phyloP scores from a whole-genome alignment of 768 basidiomycete species.

The Coprinopsis marcescibilis region DNA sequence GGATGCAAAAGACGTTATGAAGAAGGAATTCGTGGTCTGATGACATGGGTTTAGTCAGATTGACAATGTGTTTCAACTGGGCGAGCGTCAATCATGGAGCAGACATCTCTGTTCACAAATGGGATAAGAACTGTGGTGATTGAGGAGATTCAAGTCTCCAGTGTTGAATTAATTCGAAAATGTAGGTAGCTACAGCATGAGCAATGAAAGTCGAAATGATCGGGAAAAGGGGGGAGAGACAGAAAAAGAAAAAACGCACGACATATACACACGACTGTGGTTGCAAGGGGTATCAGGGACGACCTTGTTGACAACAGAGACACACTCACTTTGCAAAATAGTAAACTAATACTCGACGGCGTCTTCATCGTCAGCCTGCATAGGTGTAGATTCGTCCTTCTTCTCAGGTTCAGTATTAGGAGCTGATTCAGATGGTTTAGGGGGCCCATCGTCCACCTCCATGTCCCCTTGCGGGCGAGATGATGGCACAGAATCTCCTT shows the following conservation, averaged over 20 bases:
- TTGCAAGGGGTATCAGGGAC: not conserved
- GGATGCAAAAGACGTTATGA: no score
- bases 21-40: no score
- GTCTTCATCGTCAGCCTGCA: conserved; percentile 72
- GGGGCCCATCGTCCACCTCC: conserved; percentile 34
- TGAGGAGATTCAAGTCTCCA: not conserved
- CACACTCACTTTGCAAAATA: conserved; percentile 11
- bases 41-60: no score
- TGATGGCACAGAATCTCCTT: no score
- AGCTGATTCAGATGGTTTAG: conserved; percentile 23
- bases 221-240: conserved; percentile 17
- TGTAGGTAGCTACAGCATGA: conserved; percentile 10
- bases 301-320: no score
- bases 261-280: conserved; percentile 13
- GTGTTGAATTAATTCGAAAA: conserved; percentile 3
- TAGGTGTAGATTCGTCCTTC: conserved; percentile 47
- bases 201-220: conserved; percentile 15
- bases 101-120: no score
- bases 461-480: conserved; percentile 20
- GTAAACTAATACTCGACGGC: conserved; percentile 68
- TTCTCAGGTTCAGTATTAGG: conserved; percentile 37
- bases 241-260: conserved; percentile 26
- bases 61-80: no score
- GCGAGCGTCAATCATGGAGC: no score
- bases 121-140: no score